phyloP scores from a whole-genome alignment of 768 basidiomycete species.

The Albatrellus ellisii region DNA sequence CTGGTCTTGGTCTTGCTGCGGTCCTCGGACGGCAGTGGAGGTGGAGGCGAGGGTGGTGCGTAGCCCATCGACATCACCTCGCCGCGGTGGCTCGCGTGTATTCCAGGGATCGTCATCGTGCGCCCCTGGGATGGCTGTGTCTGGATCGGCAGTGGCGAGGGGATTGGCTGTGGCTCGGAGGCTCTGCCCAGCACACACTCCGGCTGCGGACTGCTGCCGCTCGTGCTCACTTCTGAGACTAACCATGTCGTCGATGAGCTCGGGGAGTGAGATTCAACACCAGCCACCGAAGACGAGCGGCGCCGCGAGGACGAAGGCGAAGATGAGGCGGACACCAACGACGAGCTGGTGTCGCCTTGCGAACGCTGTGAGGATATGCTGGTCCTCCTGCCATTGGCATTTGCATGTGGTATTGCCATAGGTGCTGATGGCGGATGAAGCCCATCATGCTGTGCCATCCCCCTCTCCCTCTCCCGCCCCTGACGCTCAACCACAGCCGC shows the following conservation, averaged over 20 bases:
- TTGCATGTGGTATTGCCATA: too few species aligned
- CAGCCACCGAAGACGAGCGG: too few species aligned
- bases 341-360: conserved; percentile 11
- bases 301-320: conserved; percentile 13
- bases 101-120: conserved; percentile 80
- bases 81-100: conserved; percentile 73
- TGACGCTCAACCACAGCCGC: conserved; percentile 63
- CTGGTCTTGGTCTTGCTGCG: conserved; percentile 28
- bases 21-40: conserved; percentile 20
- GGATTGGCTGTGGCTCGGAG: conserved; percentile 2
- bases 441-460: conserved; percentile 12
- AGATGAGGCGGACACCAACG: conserved; percentile 18
- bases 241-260: too few species aligned
- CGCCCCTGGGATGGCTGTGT: conserved; percentile 63
- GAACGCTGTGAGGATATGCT: conserved; percentile 18
- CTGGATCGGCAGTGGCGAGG: conserved; percentile 37
- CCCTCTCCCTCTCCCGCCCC: conserved; percentile 27
- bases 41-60: conserved; percentile 34
- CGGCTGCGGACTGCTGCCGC: background rate
- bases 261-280: too few species aligned
- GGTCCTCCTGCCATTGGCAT: conserved; percentile 15
- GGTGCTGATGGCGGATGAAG: conserved; percentile 22
- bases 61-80: conserved; percentile 82
- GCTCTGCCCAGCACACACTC: background rate
- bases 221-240: background rate